A percentile compares a stretch with the other conserved stretches of the same genome.
phyloP scores from a whole-genome alignment of 345 rosid species.

The Lumnitzera littorea region DNA sequence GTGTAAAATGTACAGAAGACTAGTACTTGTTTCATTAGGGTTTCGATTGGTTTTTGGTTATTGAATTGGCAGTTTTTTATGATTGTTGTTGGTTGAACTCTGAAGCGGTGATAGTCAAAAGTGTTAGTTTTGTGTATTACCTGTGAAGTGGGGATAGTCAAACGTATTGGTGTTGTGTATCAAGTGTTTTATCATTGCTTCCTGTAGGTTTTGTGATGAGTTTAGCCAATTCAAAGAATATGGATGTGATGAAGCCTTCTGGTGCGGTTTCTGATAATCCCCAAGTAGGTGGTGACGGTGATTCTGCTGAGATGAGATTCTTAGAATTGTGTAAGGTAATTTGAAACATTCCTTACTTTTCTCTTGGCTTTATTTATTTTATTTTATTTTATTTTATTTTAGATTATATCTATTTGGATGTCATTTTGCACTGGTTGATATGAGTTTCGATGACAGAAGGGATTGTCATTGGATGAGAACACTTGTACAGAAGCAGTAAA shows the following conservation, averaged over 20 bases:
- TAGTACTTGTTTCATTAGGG: too few relatives aligned
- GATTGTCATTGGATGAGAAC: constrained; percentile 47
- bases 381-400: not conserved
- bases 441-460: constrained; percentile 41
- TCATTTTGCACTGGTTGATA: not conserved
- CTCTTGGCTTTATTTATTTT: not conserved
- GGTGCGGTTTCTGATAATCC: constrained; percentile 11
- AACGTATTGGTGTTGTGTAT: too few relatives aligned
- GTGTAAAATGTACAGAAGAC: too few relatives aligned
- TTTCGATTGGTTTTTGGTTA: too few relatives aligned
- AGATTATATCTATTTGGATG: not conserved
- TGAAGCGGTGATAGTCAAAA: too few relatives aligned
- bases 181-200: not conserved
- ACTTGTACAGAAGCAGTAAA: constrained; percentile 30
- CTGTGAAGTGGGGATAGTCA: too few relatives aligned
- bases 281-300: constrained; percentile 15
- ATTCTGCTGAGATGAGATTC: constrained; percentile 32
- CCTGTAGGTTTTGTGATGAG: constrained; percentile 11
- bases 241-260: constrained; percentile 23
- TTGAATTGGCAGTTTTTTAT: too few relatives aligned
- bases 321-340: constrained; percentile 41
- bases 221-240: constrained; percentile 8
- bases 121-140: too few relatives aligned
- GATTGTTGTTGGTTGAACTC: too few relatives aligned
- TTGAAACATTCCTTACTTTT: not conserved